Percentiles rank a stretch among this genome's conserved stretches.
Conservation (phyloP, 2,329 filamentous ascomycete species). For the Diaporthe destruens region DNA sequence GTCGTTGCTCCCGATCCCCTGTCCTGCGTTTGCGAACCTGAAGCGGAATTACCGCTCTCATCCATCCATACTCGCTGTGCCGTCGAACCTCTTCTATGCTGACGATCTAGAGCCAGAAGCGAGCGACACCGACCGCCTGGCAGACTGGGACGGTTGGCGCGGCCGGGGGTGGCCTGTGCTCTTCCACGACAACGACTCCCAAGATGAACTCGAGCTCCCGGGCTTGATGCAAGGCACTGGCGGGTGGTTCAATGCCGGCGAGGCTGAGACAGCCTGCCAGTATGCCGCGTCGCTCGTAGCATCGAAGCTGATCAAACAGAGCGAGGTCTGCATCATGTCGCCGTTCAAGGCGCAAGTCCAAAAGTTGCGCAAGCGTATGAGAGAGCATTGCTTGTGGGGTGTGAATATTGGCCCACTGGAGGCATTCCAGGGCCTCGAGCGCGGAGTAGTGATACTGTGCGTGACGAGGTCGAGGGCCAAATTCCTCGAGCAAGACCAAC, state of each 20-base stretch:
- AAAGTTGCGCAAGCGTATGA: conserved; percentile 39
- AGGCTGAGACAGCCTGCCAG: conserved; percentile 41
- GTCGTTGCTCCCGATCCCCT: conserved; percentile 43
- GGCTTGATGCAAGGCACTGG: conserved; percentile 39
- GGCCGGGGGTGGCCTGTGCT: conserved; percentile 43
- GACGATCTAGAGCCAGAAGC: conserved; percentile 44
- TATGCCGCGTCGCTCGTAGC: conserved; percentile 41
- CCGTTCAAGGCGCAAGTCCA: conserved; percentile 46
- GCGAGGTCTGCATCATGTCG: conserved; percentile 45
- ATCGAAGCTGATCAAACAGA: conserved; percentile 36
- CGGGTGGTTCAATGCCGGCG: conserved; percentile 45
- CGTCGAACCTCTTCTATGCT: conserved; percentile 45
- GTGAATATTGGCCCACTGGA: conserved; percentile 46
- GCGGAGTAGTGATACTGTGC: conserved; percentile 45
- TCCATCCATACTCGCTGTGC: conserved; percentile 45
- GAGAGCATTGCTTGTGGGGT: conserved; percentile 38
- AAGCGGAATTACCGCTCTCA: conserved; percentile 47
- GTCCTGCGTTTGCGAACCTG: conserved; percentile 46
- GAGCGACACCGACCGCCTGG: conserved; percentile 28
- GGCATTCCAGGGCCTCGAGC: conserved; percentile 46
- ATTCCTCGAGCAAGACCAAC: conserved; percentile 44
- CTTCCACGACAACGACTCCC: conserved; percentile 43
- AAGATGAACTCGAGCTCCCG: conserved; percentile 43
- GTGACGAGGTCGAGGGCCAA: conserved; percentile 43
- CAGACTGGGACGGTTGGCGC: conserved; percentile 43